Conservation (phyloP, 225 moss, liverwort and hornwort genomes). For the Rhytidiadelphus loreus region DNA sequence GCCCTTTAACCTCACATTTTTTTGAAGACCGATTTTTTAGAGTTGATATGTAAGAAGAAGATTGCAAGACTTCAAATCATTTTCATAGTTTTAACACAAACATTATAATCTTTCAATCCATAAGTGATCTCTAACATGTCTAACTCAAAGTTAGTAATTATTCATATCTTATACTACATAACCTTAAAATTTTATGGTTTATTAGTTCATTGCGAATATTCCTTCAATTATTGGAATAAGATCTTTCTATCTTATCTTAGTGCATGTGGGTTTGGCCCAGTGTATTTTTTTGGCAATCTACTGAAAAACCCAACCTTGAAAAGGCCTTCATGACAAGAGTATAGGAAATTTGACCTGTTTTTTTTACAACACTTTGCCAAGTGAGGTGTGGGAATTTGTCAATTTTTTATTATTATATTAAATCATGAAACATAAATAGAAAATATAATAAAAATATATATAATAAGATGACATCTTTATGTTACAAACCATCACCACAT, state of each 20-base stretch:
- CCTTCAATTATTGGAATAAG: neutral
- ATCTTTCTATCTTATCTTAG: neutral
- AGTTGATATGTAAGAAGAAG: no score
- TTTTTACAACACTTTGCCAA: neutral
- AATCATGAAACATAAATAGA: no score
- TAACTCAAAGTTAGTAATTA: neutral
- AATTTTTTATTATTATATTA: no score
- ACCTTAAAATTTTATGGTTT: neutral
- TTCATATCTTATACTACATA: neutral
- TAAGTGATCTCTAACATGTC: no score
- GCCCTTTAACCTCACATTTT: no score
- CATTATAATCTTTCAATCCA: no score
- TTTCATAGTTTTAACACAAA: no score
- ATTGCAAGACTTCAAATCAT: no score
- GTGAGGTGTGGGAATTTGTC: neutral
- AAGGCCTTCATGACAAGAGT: neutral
- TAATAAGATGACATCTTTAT: neutral
- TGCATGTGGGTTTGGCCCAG: rapidly evolving
- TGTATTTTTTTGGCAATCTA: neutral
- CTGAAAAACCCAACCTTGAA: rapidly evolving
- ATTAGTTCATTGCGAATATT: neutral
- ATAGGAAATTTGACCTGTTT: neutral
- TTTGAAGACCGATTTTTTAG: no score
- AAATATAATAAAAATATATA: neutral
- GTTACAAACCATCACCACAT: neutral